Base-by-base conservation (phyloP, 78 protist species). In the Goniomonas avonlea region DNA sequence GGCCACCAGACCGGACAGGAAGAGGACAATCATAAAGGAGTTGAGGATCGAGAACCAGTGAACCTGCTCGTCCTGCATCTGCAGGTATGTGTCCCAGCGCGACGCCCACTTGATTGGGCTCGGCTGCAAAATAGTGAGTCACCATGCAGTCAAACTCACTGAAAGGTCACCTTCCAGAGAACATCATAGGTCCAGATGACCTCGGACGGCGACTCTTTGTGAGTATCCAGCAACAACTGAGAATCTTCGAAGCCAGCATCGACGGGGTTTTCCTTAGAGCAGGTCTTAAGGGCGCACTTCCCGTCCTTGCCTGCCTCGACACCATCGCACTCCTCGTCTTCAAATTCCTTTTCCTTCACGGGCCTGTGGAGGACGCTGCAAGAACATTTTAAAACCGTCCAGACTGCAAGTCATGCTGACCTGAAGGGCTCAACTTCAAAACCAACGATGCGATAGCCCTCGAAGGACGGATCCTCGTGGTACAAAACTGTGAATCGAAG, bases 41-140 rank as follows among this genome's bases (percentile, higher is more conserved):
- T 94, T 94, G 91, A 94, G 80, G 61, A 96, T 89, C 68, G 94
- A 91, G 73, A 94, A 85, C 96, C 96, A 93, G 65, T 96, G 98
- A 66, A 94, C 87, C 80, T 95, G 90, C 25, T 87, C 92, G 37
- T 74, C 82, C n/a, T 56, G 58, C 75, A 75, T 48, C 69, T 61
- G 37, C 27, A 97, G 86, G 77, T 93, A 95, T 29, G 63, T 11
- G 45, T 97, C 99, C 97, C 97, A 97, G 32, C 99, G 86, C 17
- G 92, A 68, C 15, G 89, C 86, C 98, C 98, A 97, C 15, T 60
- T 48, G 23, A 85, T 43, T 39, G 40, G 41, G 21, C 53, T 45
- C 17, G 43, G 43, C 39, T 25, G 18, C 32, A 32, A 34, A 9
- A 8, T 4, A 18, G 20, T 9, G 23, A 38, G 31, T 40, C 20